Evolutionary conservation across 2,329 filamentous ascomycete species (phyloP).

Genomic region (Fusarium sp.): DNA sequence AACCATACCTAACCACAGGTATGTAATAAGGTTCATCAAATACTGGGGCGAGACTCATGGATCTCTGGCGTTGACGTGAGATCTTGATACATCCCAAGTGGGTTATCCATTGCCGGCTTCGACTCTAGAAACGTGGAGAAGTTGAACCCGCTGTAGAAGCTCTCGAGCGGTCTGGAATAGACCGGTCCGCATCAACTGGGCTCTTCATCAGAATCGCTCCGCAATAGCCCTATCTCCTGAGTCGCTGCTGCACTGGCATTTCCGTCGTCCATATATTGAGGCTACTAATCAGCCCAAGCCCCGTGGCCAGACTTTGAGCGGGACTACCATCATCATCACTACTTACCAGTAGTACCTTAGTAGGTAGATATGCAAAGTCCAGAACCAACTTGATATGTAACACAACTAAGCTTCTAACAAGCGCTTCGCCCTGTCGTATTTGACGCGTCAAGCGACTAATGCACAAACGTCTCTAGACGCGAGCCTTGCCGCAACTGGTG

Average conservation of each 20-base stretch:
- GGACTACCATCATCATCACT: not conserved
- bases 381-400: not conserved
- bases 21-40: not conserved
- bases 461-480: not conserved
- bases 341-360: not conserved
- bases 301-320: not conserved
- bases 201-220: not conserved
- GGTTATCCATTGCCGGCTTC: not conserved
- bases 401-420: not conserved
- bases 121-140: not conserved
- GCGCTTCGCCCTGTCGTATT: not conserved
- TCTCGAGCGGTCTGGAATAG: not conserved
- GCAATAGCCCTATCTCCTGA: not conserved
- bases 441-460: not conserved
- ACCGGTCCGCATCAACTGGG: not conserved
- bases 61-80: not conserved
- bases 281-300: not conserved
- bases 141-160: not conserved
- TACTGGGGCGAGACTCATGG: not conserved
- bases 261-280: not conserved
- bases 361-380: not conserved
- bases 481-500: not conserved
- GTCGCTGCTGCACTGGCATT: not conserved
- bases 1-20: not conserved
- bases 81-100: not conserved